Percentiles rank a stretch among this genome's conserved stretches.
Evolutionary conservation across 306 rosid genomes (phyloP).

Genomic region (Glycine tomentella): DNA sequence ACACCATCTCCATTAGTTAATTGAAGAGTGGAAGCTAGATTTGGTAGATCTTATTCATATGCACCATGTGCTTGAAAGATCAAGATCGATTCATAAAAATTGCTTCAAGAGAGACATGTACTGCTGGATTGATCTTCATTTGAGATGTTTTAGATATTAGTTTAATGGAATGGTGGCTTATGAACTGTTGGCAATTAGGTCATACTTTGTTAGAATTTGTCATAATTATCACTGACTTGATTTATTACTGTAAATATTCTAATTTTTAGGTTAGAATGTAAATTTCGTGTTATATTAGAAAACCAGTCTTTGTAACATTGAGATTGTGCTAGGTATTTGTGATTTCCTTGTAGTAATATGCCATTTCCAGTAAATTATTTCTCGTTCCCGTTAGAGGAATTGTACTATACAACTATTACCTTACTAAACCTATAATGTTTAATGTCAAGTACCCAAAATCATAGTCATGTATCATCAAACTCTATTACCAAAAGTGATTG

Average conservation of each 20-base stretch:
- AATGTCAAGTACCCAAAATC: too few relatives aligned
- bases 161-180: not conserved
- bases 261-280: not conserved
- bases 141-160: not conserved
- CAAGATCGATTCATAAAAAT: constrained; percentile 2
- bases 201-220: not conserved
- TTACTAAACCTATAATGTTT: too few relatives aligned
- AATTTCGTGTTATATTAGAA: not conserved
- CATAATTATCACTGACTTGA: not conserved
- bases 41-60: not conserved
- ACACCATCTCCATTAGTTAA: constrained; percentile 7
- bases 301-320: not conserved
- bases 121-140: too few relatives aligned
- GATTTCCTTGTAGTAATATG: not conserved
- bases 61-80: not conserved
- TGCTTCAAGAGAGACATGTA: too few relatives aligned
- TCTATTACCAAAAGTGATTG: too few relatives aligned
- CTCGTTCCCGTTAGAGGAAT: not conserved
- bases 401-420: too few relatives aligned
- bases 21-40: constrained; percentile 24
- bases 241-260: not conserved
- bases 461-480: too few relatives aligned
- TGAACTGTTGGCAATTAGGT: not conserved
- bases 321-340: not conserved
- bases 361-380: not conserved